Percentiles rank a stretch among this genome's conserved stretches.
These are phyloP conservation scores for Calocybe gangraenosa DNA, from an alignment of 768 basidiomycete genomes.

Conservation along the genomic window DNA sequence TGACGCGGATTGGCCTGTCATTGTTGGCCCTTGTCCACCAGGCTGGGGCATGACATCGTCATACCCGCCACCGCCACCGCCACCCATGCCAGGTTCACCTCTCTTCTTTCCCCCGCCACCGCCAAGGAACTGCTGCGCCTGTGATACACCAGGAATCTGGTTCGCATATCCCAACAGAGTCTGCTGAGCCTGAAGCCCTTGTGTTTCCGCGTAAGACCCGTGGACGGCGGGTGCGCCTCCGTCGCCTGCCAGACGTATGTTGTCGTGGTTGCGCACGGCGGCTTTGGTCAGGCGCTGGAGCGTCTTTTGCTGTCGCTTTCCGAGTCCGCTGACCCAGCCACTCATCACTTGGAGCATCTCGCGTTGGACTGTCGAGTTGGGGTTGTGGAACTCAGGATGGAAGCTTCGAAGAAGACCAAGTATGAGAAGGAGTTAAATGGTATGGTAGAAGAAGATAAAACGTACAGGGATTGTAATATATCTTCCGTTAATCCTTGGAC, in stretches of 20 bases:
- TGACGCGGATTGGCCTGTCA: no score
- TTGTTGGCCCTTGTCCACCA: no score
- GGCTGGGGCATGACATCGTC: no score
- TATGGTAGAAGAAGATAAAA: slow-evolving; percentile 3
- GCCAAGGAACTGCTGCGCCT: slow-evolving; percentile 37
- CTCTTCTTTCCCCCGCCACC: slow-evolving; percentile 23
- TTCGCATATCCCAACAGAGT: slow-evolving; percentile 41
- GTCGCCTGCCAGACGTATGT: slow-evolving; percentile 55
- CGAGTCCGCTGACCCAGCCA: slow-evolving; percentile 54
- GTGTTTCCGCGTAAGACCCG: slow-evolving; percentile 42
- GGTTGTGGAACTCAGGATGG: slow-evolving; percentile 79
- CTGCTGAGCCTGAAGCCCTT: slow-evolving; percentile 47
- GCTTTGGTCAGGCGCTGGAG: slow-evolving; percentile 60
- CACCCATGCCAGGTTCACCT: slow-evolving; percentile 12
- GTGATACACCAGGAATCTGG: slow-evolving; percentile 43
- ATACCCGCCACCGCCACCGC: no score
- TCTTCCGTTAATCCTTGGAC: slow-evolving; percentile 57
- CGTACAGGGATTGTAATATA: slow-evolving; percentile 62
- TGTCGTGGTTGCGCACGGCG: slow-evolving; percentile 67
- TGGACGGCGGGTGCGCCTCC: slow-evolving; percentile 42
- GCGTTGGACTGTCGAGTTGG: slow-evolving; percentile 59
- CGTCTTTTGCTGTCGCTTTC: slow-evolving; percentile 40
- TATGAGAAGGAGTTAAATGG: background rate
- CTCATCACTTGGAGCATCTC: slow-evolving; percentile 73
- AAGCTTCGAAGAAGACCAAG: slow-evolving; percentile 41